Percentiles rank a stretch among this genome's conserved stretches.
Conservation (phyloP, 2,329 filamentous ascomycete genomes). For the Aspergillus cejpii region DNA sequence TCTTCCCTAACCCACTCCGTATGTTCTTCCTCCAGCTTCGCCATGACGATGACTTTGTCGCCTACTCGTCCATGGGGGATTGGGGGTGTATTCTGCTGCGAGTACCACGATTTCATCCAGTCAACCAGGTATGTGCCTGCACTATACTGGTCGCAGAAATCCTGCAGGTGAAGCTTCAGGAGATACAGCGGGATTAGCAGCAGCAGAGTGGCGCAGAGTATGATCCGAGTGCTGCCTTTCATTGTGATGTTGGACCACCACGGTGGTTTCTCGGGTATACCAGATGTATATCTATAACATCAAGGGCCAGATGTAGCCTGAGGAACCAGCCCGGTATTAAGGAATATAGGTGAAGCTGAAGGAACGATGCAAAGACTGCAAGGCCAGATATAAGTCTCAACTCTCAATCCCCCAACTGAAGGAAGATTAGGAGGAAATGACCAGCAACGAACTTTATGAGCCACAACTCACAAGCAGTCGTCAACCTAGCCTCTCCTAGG, state of each 20-base stretch:
- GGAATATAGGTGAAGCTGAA: neutral
- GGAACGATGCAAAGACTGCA: too few relatives aligned
- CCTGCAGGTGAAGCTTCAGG: constrained; percentile 28
- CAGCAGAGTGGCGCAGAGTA: constrained; percentile 20
- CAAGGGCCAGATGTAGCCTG: neutral
- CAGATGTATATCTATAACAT: too few relatives aligned
- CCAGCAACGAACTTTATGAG: neutral
- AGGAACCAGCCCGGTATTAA: neutral
- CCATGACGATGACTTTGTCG: constrained; percentile 43
- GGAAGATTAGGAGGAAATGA: neutral
- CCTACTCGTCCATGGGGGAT: constrained; percentile 10
- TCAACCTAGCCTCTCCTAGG: too few relatives aligned
- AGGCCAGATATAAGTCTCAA: too few relatives aligned
- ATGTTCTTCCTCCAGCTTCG: constrained; percentile 39
- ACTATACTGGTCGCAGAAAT: constrained; percentile 33
- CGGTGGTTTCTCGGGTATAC: neutral
- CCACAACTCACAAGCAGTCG: neutral
- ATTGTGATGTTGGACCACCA: constrained; percentile 18
- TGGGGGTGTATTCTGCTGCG: neutral
- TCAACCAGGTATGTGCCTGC: constrained; percentile 32
- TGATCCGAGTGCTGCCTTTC: constrained; percentile 28
- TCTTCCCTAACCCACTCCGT: constrained; percentile 42
- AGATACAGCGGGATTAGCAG: constrained; percentile 27
- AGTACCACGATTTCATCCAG: constrained; percentile 21
- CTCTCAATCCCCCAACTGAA: too few relatives aligned